Evolutionary conservation across 176 grass and related monocot species (phyloP).

Genomic region (Tillandsia fasciculata): DNA sequence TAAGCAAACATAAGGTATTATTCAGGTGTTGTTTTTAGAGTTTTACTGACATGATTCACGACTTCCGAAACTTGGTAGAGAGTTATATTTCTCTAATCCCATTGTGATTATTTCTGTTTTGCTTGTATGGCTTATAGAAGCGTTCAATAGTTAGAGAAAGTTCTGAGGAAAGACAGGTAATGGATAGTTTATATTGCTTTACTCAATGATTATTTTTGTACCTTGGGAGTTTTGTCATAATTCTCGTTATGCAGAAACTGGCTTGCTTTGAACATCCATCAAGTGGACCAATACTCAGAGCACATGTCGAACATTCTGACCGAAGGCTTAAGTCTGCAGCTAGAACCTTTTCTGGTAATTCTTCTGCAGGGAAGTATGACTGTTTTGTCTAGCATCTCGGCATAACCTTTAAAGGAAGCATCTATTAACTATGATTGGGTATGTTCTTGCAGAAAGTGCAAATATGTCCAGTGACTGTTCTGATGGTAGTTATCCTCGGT

Average conservation of each 20-base stretch:
- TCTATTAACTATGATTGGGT: conserved; percentile 2
- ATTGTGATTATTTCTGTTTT: background rate
- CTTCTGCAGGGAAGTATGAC: background rate
- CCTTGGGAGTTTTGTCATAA: background rate
- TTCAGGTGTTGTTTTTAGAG: background rate
- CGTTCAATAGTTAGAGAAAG: conserved; percentile 29
- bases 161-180: conserved; percentile 61
- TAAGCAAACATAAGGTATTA: conserved; percentile 58
- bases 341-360: conserved; percentile 15
- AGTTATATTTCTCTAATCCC: background rate
- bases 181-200: conserved; percentile 6
- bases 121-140: conserved; percentile 36
- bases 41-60: no score
- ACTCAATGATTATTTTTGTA: background rate
- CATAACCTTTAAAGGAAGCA: background rate
- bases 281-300: conserved; percentile 11
- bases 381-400: background rate
- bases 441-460: conserved; percentile 15
- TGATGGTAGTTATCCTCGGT: conserved; percentile 13
- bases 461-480: conserved; percentile 7
- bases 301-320: conserved; percentile 20
- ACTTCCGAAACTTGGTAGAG: no score
- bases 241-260: conserved; percentile 56
- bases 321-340: background rate
- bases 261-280: conserved; percentile 23